A percentile compares a stretch with the other conserved stretches of the same genome.
phyloP scores from a whole-genome alignment of 1,284 basidiomycete genomes.

The Heliocybe sulcata region DNA sequence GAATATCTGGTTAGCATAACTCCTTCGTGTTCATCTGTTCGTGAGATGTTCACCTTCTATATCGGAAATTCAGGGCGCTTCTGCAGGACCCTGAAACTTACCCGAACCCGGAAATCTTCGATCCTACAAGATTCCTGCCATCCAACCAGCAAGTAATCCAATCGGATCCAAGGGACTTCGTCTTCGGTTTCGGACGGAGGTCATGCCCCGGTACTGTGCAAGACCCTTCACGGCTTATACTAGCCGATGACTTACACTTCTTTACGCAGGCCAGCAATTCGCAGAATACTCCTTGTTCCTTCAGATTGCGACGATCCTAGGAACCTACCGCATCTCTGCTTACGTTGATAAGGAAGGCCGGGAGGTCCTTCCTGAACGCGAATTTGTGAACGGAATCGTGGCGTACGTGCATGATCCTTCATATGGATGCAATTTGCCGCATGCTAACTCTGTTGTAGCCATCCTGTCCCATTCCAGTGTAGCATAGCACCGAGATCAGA shows the following conservation, averaged over 20 bases:
- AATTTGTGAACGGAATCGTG: neutral
- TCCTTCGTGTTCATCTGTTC: neutral
- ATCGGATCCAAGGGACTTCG: neutral
- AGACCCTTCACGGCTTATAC: neutral
- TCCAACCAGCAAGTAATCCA: neutral
- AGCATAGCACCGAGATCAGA: neutral
- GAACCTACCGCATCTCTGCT: neutral
- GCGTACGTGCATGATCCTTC: neutral
- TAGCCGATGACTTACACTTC: neutral
- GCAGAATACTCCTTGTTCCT: neutral
- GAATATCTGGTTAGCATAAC: slow-evolving; percentile 8
- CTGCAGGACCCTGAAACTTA: neutral
- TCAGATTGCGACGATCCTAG: neutral
- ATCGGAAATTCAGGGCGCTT: neutral
- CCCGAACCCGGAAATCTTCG: neutral
- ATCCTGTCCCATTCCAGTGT: neutral
- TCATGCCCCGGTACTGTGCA: neutral
- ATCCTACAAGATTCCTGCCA: neutral
- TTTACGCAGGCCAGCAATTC: neutral
- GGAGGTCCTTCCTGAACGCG: neutral
- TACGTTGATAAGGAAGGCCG: neutral
- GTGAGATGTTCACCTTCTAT: neutral
- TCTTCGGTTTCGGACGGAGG: slow-evolving; percentile 1
- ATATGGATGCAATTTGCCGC: neutral
- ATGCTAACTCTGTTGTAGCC: neutral